Evolutionary conservation across 2,329 filamentous ascomycete species (phyloP).

Genomic region (Harringtonia aguacate): DNA sequence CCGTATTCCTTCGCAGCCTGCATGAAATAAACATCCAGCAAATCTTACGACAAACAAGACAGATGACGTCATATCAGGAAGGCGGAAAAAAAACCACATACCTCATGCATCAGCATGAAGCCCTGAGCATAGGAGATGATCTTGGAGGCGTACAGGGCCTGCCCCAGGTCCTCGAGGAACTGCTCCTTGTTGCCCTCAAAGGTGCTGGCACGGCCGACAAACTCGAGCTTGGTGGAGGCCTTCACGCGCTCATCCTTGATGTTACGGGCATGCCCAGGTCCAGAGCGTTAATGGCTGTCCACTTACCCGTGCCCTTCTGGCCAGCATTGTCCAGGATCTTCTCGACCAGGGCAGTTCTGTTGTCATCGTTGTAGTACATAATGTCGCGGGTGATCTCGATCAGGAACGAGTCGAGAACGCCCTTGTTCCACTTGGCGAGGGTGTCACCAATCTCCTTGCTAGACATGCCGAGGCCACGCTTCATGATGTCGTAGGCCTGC

Average conservation of each 20-base stretch:
- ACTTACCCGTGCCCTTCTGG: conserved; percentile 99
- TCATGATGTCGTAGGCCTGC: conserved; percentile 98
- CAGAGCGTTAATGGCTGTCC: conserved; percentile 98
- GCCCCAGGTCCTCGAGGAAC: conserved; percentile 95
- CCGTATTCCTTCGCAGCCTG: conserved; percentile 89
- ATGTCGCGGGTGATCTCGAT: conserved; percentile 99
- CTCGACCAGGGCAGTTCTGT: conserved; percentile 83
- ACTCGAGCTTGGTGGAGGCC: conserved; percentile 68
- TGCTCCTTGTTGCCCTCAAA: conserved; percentile 87
- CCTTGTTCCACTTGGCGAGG: conserved; percentile 95
- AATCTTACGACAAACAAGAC: no score
- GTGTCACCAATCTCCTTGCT: conserved; percentile 95
- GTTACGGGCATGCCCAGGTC: conserved; percentile 95
- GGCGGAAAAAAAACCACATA: conserved; percentile 30
- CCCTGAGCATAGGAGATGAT: conserved; percentile 99
- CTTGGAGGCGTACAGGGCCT: conserved; percentile 98
- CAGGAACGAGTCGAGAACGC: conserved; percentile 96
- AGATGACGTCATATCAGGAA: background rate
- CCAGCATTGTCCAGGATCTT: conserved; percentile 98
- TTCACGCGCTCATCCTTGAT: conserved; percentile 87
- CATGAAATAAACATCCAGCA: conserved; percentile 2
- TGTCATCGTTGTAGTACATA: conserved; percentile 96
- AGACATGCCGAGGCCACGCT: conserved; percentile 82
- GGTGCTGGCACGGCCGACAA: conserved; percentile 60
- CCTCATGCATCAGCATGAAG: conserved; percentile 99